phyloP scores from a whole-genome alignment of 768 basidiomycete species.

The Gymnopilus dilepis region DNA sequence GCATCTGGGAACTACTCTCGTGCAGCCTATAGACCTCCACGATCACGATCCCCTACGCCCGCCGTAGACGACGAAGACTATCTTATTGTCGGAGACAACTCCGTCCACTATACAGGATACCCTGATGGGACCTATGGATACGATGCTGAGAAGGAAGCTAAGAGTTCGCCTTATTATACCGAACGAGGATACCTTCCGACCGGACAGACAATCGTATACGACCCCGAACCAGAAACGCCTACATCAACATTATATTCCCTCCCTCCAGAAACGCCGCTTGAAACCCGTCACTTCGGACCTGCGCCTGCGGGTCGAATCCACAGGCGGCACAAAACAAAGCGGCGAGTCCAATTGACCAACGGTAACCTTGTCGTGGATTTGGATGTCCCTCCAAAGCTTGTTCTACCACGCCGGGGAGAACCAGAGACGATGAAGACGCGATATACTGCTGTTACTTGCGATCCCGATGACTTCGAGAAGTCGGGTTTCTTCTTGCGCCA shows the following conservation, averaged over 20 bases:
- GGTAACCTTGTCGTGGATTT: conserved; percentile 90
- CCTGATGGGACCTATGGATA: conserved; percentile 26
- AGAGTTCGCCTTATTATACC: conserved; percentile 30
- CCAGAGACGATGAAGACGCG: conserved; percentile 76
- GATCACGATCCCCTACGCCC: conserved; percentile 80
- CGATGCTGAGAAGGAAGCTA: conserved; percentile 48
- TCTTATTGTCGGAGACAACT: conserved; percentile 57
- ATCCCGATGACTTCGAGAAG: conserved; percentile 89
- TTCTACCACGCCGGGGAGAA: conserved; percentile 72
- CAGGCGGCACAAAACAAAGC: conserved; percentile 76
- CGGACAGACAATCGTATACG: conserved; percentile 41
- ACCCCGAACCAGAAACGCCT: conserved; percentile 48
- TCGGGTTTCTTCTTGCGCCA: conserved; percentile 87
- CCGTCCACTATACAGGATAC: conserved; percentile 58
- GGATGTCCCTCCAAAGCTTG: conserved; percentile 82
- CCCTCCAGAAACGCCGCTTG: conserved; percentile 57
- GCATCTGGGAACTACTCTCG: conserved; percentile 64
- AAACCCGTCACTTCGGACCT: conserved; percentile 87
- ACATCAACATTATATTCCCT: conserved; percentile 42
- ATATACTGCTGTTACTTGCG: conserved; percentile 92
- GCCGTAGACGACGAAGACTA: conserved; percentile 78
- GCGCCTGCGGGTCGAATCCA: conserved; percentile 81
- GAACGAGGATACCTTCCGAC: conserved; percentile 33
- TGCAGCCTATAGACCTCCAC: conserved; percentile 52
- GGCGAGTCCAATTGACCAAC: conserved; percentile 81